Conservation (phyloP, 768 basidiomycete species). For the Suillus subalutaceus region DNA sequence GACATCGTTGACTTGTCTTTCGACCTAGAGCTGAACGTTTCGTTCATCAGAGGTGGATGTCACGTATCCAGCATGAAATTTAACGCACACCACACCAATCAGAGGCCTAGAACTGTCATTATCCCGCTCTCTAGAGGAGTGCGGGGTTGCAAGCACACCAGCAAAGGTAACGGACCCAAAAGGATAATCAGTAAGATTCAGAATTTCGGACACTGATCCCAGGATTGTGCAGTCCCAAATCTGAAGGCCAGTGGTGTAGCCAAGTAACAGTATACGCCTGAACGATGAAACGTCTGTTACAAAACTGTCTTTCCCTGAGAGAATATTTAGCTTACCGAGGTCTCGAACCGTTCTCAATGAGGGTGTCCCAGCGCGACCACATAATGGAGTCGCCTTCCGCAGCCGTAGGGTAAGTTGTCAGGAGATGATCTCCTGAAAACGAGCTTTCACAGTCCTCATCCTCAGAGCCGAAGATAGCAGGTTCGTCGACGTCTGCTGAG, state of each 20-base stretch:
- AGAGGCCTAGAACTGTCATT: conserved; percentile 36
- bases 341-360: conserved; percentile 22
- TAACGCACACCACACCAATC: conserved; percentile 39
- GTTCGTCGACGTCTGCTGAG: conserved; percentile 20
- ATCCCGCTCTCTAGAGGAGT: conserved; percentile 28
- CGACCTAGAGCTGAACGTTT: conserved; percentile 25
- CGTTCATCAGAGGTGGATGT: background rate
- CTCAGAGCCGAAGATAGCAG: conserved; percentile 21
- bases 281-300: background rate
- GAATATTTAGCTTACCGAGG: conserved; percentile 20
- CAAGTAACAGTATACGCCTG: conserved; percentile 55
- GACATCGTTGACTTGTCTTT: conserved; percentile 33
- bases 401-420: conserved; percentile 33
- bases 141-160: conserved; percentile 42
- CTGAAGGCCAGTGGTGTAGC: conserved; percentile 55
- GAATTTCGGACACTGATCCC: conserved; percentile 50
- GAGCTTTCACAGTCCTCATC: conserved; percentile 22
- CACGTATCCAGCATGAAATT: background rate
- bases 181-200: conserved; percentile 47
- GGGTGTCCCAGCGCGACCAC: conserved; percentile 38
- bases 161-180: conserved; percentile 43
- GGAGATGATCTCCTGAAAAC: conserved; percentile 15
- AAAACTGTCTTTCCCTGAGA: background rate
- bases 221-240: conserved; percentile 66
- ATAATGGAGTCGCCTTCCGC: conserved; percentile 32